phyloP scores from a whole-genome alignment of 306 rosid genomes.

The Vigna mungo region DNA sequence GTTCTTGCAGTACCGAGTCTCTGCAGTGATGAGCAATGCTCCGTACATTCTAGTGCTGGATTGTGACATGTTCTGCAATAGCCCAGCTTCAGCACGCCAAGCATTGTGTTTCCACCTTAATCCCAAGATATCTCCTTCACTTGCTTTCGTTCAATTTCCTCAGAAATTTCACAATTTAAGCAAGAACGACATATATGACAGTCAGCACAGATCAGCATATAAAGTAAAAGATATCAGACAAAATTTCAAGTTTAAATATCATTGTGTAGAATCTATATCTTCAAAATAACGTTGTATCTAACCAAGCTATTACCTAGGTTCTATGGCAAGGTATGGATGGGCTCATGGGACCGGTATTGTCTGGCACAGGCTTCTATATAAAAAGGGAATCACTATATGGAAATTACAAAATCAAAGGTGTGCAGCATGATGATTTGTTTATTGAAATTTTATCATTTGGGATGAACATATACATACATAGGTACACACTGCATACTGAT shows the following conservation, averaged over 20 bases:
- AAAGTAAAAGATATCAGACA: conserved; percentile 48
- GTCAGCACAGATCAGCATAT: conserved; percentile 51
- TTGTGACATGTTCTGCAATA: conserved; percentile 75
- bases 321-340: conserved; percentile 67
- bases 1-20: conserved; percentile 62
- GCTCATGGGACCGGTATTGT: conserved; percentile 61
- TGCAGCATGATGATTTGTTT: background rate
- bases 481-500: background rate
- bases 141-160: conserved; percentile 74
- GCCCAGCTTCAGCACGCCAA: conserved; percentile 63
- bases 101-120: conserved; percentile 79
- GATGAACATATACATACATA: background rate
- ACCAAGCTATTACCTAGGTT: conserved; percentile 38
- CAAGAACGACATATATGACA: conserved; percentile 62
- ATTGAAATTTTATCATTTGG: conserved; percentile 1
- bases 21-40: conserved; percentile 68
- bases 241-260: conserved; percentile 23
- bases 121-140: conserved; percentile 52
- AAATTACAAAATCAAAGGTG: conserved; percentile 50
- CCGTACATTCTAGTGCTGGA: conserved; percentile 65
- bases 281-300: background rate
- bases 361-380: conserved; percentile 65
- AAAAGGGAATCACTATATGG: conserved; percentile 59
- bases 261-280: conserved; percentile 12
- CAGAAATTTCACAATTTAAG: conserved; percentile 60